A percentile compares a stretch with the other conserved stretches of the same genome.
phyloP scores from a whole-genome alignment of 148 eudicot genomes.

The Camellia sinensis region DNA sequence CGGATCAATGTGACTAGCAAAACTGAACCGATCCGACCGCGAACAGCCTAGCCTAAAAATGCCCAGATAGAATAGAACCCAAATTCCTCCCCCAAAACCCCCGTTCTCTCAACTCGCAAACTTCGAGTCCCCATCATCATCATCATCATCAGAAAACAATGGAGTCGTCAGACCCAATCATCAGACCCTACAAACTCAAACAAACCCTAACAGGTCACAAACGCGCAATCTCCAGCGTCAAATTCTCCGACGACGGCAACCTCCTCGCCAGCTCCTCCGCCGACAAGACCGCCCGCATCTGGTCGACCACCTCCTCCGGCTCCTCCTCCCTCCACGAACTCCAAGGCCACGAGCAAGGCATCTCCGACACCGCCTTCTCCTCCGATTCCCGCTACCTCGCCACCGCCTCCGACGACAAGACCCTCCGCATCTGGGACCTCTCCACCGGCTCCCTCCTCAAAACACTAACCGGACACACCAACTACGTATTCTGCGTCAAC shows the following conservation, averaged over 20 bases:
- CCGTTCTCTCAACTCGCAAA: too few relatives aligned
- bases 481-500: constrained; percentile 70
- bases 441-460: constrained; percentile 47
- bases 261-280: constrained; percentile 84
- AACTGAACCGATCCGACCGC: too few relatives aligned
- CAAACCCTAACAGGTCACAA: constrained; percentile 84
- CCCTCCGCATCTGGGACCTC: constrained; percentile 65
- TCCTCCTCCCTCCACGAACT: constrained; percentile 35
- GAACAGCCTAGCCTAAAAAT: too few relatives aligned
- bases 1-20: too few relatives aligned
- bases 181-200: constrained; percentile 58
- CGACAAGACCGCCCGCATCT: constrained; percentile 63
- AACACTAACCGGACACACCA: constrained; percentile 78
- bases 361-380: constrained; percentile 90
- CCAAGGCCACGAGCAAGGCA: constrained; percentile 68
- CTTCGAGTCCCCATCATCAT: too few relatives aligned
- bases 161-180: constrained; percentile 35
- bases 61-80: too few relatives aligned
- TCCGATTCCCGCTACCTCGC: constrained; percentile 68
- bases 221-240: constrained; percentile 69
- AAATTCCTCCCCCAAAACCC: too few relatives aligned
- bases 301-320: constrained; percentile 34
- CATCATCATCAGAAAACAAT: neutral
- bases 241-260: constrained; percentile 72
- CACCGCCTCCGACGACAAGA: constrained; percentile 84